These are phyloP conservation scores for Calonectria hawksworthii DNA, from an alignment of 2,329 filamentous ascomycete genomes.

Conservation along the genomic window DNA sequence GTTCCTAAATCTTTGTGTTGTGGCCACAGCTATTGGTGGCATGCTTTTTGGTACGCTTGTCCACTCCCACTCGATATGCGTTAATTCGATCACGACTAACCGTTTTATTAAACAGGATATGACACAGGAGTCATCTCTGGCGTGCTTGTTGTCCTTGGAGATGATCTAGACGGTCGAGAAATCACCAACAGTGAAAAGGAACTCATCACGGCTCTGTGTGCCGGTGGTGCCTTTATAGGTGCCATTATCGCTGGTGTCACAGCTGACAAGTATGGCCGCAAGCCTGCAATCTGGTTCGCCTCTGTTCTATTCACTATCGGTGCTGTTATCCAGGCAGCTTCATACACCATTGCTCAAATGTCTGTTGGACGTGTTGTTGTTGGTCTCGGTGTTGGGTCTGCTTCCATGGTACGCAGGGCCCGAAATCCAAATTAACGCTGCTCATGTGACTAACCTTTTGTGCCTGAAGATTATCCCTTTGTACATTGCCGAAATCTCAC, in stretches of 20 bases:
- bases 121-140: constrained; percentile 65
- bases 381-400: constrained; percentile 58
- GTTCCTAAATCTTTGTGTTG: constrained; percentile 33
- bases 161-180: constrained; percentile 29
- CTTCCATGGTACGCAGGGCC: constrained; percentile 53
- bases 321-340: constrained; percentile 36
- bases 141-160: constrained; percentile 58
- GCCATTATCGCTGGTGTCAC: constrained; percentile 41
- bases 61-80: too few species aligned
- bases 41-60: constrained; percentile 50
- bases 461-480: constrained; percentile 39
- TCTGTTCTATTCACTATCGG: constrained; percentile 40
- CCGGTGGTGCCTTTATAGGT: constrained; percentile 39
- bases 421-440: background rate
- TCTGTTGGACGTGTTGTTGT: constrained; percentile 37
- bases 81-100: too few species aligned
- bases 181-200: constrained; percentile 33
- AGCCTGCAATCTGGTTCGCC: constrained; percentile 35
- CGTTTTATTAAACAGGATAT: too few species aligned
- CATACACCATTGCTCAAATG: constrained; percentile 39
- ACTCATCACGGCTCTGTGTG: constrained; percentile 39
- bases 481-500: constrained; percentile 43
- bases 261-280: constrained; percentile 39
- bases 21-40: constrained; percentile 36
- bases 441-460: background rate